Base-by-base conservation (phyloP, 2,329 filamentous ascomycete genomes). In the Kalmusia sp. region DNA sequence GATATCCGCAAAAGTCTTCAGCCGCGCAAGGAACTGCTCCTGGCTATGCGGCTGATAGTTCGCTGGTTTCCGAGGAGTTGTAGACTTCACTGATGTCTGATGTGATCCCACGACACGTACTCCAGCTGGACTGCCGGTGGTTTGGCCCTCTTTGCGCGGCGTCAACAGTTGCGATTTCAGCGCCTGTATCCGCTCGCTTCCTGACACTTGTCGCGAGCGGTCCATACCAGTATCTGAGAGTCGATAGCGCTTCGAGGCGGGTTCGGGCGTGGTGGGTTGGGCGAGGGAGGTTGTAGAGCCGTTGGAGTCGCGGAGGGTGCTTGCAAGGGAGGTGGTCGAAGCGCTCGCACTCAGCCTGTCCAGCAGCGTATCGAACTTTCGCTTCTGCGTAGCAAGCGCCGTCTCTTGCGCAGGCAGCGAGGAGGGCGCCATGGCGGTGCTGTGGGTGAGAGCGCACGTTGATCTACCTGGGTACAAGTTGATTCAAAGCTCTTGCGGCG, bases 11-110 rank as follows among this genome's bases (percentile, higher is more conserved):
- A 96, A 99, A 0, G 92, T 96, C 55, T 89, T 89, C 24, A 99
- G 80, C 21, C 95, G 82, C 63, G 84, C 86, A 9, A 98, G 81
- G 57, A 98, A 92, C 62, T 91, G 87, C 33, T 87, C 86, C 48
- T 95, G 89, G 71, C 95, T 93, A 77, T 88, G 90, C 0, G 95
- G 93, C 49, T 90, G 90, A 77, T 95, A 98, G 65, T 89, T 91
- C 1, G 90, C 86, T 17, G 71, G 61, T 41, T 73, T 75, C 7
- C 71, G 69, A 6, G 70, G 68, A 4, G 67, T 66, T 0, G 61
- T 48, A 2, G 62, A 51, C n/a, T 52, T 57, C 19, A 57, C 50
- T 21, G 58, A 47, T 2, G 73, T 64, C 3, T 70, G 67, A 25
- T 64, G 56, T 12, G 54, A 43, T n/a, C 67, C 69, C 19, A 74